Base-by-base conservation (phyloP, 2,329 filamentous ascomycete genomes). In the Nemania serpens region DNA sequence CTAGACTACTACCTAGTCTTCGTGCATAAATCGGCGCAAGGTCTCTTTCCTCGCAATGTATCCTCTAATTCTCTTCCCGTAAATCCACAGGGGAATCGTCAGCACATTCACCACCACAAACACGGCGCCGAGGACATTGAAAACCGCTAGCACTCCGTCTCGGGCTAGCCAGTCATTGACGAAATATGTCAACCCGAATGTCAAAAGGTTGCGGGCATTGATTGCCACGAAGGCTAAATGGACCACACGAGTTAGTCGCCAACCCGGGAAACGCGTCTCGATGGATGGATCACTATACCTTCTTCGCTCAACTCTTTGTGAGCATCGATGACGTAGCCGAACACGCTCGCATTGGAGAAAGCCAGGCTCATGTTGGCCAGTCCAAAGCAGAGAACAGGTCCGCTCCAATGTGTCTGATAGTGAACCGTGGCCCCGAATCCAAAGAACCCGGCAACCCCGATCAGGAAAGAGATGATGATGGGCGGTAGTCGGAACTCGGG, bases 261-360 rank as follows among this genome's bases (percentile, higher is more conserved):
- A 11, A n/a, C 15, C 13, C 11, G 18, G 22, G 29, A 36, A 42
- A 51, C 17, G 29, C 34, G 33, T 29, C 33, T 17, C n/a, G n/a
- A n/a, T 22, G n/a, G 41, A 4, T 29, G 13, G 29, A 42, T 43
- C 55, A 65, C 63, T 56, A 11, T 65, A 71, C 71, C 71, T 69
- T 81, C 80, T 68, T 81, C 79, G 33, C 76, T 78, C 55, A 81
- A 69, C 20, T 75, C 73, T 25, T 76, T 78, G 67, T 81, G 79
- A 41, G 76, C 75, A 67, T 83, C 81, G 48, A 82, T 74, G 17
- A 83, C 75, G 60, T 83, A 83, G 11, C 80, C 80, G 65, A 82
- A 82, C 5, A 81, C 78, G 49, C 78, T 81, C 0, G 79, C 77
- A 42, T 77, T 77, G 0, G 77, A 74, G 60, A 81, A 79, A 3